phyloP scores from a whole-genome alignment of 192 early-diverging fungal genomes.

The Coemansia sp. region DNA sequence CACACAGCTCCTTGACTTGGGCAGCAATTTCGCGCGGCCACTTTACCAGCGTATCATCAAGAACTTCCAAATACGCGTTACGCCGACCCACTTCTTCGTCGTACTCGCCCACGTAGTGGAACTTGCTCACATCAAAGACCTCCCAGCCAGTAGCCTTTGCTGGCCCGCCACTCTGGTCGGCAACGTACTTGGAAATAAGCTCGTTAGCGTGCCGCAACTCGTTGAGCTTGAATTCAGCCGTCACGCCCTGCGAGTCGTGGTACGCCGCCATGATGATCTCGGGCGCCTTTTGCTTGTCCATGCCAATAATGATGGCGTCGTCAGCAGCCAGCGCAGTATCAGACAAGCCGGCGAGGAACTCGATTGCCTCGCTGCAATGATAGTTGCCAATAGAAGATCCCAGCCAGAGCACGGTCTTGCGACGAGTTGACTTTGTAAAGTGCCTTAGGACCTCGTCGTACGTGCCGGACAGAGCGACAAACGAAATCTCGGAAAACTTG shows the following conservation, averaged over 20 bases:
- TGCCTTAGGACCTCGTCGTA: conserved; percentile 83
- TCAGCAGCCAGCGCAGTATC: conserved; percentile 63
- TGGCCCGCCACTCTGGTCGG: neutral
- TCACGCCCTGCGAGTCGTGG: conserved; percentile 79
- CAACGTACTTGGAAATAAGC: conserved; percentile 59
- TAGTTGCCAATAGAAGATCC: conserved; percentile 90
- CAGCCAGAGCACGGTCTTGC: conserved; percentile 85
- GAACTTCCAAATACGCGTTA: conserved; percentile 74
- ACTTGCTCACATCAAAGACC: conserved; percentile 69
- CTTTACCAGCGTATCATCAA: conserved; percentile 53
- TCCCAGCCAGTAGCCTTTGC: neutral
- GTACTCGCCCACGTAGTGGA: conserved; percentile 76
- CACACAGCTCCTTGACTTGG: conserved; percentile 19
- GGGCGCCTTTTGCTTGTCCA: conserved; percentile 80
- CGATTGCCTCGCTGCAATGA: conserved; percentile 63
- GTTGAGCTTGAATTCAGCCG: conserved; percentile 85
- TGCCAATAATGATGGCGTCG: conserved; percentile 83
- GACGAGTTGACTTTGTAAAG: conserved; percentile 57
- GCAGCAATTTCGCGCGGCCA: conserved; percentile 41
- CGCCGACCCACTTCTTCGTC: conserved; percentile 76
- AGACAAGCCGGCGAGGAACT: conserved; percentile 65
- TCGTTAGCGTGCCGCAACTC: conserved; percentile 77
- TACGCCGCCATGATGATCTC: conserved; percentile 77
- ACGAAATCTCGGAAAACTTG: conserved; percentile 66
- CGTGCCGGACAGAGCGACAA: conserved; percentile 83